Percentiles rank a stretch among this genome's conserved stretches.
phyloP scores from a whole-genome alignment of 345 rosid species.

The Linum tenue region DNA sequence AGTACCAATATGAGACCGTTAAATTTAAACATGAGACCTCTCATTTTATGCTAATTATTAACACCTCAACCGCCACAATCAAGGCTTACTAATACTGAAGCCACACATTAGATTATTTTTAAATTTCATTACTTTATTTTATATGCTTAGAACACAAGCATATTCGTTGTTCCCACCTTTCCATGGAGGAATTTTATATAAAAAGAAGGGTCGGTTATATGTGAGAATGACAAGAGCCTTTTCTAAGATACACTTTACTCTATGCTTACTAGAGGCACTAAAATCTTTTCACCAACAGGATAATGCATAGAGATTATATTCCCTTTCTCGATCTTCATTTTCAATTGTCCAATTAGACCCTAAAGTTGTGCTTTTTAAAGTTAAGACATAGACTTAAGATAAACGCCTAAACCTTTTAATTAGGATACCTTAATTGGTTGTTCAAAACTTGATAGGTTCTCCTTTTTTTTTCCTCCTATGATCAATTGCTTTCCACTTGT shows the following conservation, averaged over 20 bases:
- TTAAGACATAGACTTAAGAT: slow-evolving; percentile 26
- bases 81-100: slow-evolving; percentile 14
- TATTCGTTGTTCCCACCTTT: slow-evolving; percentile 15
- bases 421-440: not conserved
- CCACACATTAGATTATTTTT: not conserved
- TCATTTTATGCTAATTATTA: too few species aligned
- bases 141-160: slow-evolving; percentile 39
- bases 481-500: too few species aligned
- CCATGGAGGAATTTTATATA: not conserved
- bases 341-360: slow-evolving; percentile 21
- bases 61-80: too few species aligned
- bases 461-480: too few species aligned
- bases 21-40: too few species aligned
- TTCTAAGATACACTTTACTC: slow-evolving; percentile 17
- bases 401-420: slow-evolving; percentile 10
- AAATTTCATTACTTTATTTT: too few species aligned
- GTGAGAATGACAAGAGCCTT: slow-evolving; percentile 29
- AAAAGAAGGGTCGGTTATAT: slow-evolving; percentile 6
- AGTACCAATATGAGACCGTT: too few species aligned
- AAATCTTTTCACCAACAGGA: slow-evolving; percentile 18
- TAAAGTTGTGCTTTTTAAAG: slow-evolving; percentile 39
- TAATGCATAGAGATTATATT: slow-evolving; percentile 6
- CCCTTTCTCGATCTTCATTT: not conserved
- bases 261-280: slow-evolving; percentile 30
- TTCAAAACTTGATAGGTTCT: too few species aligned